Base-by-base conservation (phyloP, 2,329 filamentous ascomycete species). In the Botryotinia globosa region DNA sequence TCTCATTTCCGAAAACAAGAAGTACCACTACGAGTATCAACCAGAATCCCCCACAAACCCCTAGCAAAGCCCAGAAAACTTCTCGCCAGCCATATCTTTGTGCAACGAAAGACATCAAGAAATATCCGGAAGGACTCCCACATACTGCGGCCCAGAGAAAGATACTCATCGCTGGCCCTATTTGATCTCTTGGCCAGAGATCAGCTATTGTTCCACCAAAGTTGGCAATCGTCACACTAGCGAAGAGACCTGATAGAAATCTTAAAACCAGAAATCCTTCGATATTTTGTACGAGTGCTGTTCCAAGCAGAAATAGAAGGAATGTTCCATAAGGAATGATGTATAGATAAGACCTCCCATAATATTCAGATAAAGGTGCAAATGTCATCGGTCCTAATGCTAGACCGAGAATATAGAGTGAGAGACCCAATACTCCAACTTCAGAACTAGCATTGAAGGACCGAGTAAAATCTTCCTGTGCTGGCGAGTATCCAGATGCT, bases 251-350 rank as follows among this genome's bases (percentile, higher is more conserved):
- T 16, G 84, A 84, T 10, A 85, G 76, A 22, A 85, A 76, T 4
- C 85, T 78, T 5, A 86, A 73, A 0, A 82, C 76, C 12, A 86
- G 77, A 70, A 87, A 85, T 0, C 80, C 81, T 4, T 76, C 81
- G 22, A 86, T 77, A 54, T 76, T 82, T 10, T 83, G 76, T 3
- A 83, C 82, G n/a, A 83, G 77, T 0, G 84, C 83, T 5, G 84
- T 84, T 0, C 79, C 83, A 4, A 85, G 77, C 4, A 86, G 78
- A 10, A 85, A 81, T 1, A 83, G 74, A 2, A 86, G 75, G 72
- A 83, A 85, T 0, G 83, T 78, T 0, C 87, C 86, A 82, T 92
- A 91, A 14, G 84, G 82, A 48, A 78, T 76, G 18, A 84, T 79
- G 70, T 85, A 85, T 2, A 85, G 81, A 3, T 82, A 82, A 42